Percentiles rank a stretch among this genome's conserved stretches.
Conservation (phyloP, 164 flowering plant genomes). For the Malania oleifera region DNA sequence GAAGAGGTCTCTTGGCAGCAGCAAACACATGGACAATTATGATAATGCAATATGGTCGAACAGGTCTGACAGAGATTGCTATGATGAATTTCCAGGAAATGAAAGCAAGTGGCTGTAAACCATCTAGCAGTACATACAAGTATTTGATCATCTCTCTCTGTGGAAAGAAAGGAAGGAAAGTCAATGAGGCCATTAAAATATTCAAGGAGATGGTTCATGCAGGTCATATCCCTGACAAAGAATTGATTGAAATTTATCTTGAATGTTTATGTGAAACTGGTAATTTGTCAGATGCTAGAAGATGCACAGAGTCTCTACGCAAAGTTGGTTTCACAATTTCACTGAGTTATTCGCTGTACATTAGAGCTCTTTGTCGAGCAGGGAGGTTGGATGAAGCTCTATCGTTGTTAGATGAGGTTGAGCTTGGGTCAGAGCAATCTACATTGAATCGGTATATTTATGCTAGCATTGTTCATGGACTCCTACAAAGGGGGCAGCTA, state of each 20-base stretch:
- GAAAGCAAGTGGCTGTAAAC: conserved; percentile 50
- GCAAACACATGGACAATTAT: conserved; percentile 88
- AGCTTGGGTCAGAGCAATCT: conserved; percentile 32
- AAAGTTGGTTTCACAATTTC: conserved; percentile 50
- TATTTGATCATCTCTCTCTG: conserved; percentile 68
- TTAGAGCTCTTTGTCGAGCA: conserved; percentile 73
- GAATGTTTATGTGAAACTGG: conserved; percentile 65
- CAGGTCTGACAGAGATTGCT: conserved; percentile 74
- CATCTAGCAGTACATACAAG: conserved; percentile 62
- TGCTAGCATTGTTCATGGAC: conserved; percentile 76
- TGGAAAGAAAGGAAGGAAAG: conserved; percentile 69
- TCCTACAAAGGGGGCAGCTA: conserved; percentile 41
- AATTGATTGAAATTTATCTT: conserved; percentile 56
- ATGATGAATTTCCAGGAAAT: conserved; percentile 51
- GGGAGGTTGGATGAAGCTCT: conserved; percentile 68
- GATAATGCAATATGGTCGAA: conserved; percentile 75
- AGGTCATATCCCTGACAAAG: conserved; percentile 57
- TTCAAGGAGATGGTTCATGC: conserved; percentile 58
- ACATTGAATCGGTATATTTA: conserved; percentile 41
- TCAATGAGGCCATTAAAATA: conserved; percentile 52
- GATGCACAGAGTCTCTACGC: conserved; percentile 34
- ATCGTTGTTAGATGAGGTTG: conserved; percentile 34
- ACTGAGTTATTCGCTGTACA: conserved; percentile 50
- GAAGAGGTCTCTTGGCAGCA: conserved; percentile 43
- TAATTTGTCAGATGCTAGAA: conserved; percentile 47